These are phyloP conservation scores for Lasiosphaeria miniovina DNA, from an alignment of 495 filamentous ascomycete species.

Conservation along the genomic window DNA sequence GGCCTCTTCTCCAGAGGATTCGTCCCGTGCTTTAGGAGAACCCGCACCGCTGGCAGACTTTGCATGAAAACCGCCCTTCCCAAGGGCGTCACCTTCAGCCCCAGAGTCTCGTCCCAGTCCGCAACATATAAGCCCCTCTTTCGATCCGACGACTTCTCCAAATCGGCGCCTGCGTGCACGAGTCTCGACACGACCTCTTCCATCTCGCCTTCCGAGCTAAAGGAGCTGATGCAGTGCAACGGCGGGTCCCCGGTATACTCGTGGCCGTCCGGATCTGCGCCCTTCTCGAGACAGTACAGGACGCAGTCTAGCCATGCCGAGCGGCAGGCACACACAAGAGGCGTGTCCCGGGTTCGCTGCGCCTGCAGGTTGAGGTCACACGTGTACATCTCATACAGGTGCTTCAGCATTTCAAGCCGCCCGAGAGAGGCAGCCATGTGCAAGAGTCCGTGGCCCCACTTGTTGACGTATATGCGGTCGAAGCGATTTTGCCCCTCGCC, in stretches of 20 bases:
- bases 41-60: constrained; percentile 10
- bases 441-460: constrained; percentile 14
- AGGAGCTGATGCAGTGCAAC: constrained; percentile 11
- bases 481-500: constrained; percentile 8
- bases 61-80: constrained; percentile 15
- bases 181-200: constrained; percentile 8
- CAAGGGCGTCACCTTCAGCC: constrained; percentile 11
- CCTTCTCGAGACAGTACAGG: constrained; percentile 13
- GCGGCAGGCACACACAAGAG: constrained; percentile 14
- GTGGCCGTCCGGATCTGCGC: constrained; percentile 15
- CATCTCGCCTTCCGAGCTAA: constrained; percentile 10
- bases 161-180: constrained; percentile 6
- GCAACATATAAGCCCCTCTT: constrained; percentile 6
- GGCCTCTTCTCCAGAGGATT: neutral
- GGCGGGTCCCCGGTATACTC: constrained; percentile 9
- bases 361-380: constrained; percentile 15
- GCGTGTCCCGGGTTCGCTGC: constrained; percentile 10
- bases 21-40: constrained; percentile 14
- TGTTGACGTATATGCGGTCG: constrained; percentile 20
- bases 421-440: constrained; percentile 14
- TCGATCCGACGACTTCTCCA: constrained; percentile 10
- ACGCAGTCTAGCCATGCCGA: constrained; percentile 5
- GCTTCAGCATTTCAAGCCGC: constrained; percentile 5
- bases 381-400: constrained; percentile 12
- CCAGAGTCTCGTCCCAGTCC: constrained; percentile 16